Evolutionary conservation across 2,329 filamentous ascomycete species (phyloP).

Genomic region (Colletotrichum sp.): DNA sequence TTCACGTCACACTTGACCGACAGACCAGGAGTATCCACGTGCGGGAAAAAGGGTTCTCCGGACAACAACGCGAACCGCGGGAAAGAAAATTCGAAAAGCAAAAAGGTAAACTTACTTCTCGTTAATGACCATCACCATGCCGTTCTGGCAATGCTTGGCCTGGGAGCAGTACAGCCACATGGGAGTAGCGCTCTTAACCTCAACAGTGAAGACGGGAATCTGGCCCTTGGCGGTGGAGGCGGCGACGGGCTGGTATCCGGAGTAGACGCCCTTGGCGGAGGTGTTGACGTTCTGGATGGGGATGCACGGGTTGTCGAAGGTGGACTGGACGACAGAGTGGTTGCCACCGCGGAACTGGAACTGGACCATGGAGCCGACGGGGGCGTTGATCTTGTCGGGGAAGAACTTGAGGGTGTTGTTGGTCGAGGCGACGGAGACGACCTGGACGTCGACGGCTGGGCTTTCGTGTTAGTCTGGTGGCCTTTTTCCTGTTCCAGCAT

Average conservation of each 20-base stretch:
- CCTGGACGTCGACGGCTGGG: constrained; percentile 55
- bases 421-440: constrained; percentile 66
- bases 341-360: constrained; percentile 73
- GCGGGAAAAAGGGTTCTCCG: background rate
- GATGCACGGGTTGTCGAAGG: constrained; percentile 73
- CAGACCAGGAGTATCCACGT: background rate
- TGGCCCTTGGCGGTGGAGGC: constrained; percentile 52
- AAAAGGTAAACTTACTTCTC: constrained; percentile 59
- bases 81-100: background rate
- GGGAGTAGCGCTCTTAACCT: constrained; percentile 71
- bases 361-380: constrained; percentile 67
- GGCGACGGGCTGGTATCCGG: constrained; percentile 69
- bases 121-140: constrained; percentile 81
- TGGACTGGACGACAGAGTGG: constrained; percentile 82
- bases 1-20: background rate
- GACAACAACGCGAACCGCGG: background rate
- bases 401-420: constrained; percentile 65
- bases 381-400: constrained; percentile 69
- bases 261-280: constrained; percentile 66
- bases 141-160: constrained; percentile 73
- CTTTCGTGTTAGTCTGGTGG: constrained; percentile 7
- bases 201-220: constrained; percentile 74
- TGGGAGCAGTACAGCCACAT: constrained; percentile 84
- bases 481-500: background rate
- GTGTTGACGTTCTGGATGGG: constrained; percentile 61